phyloP scores from a whole-genome alignment of 108 stramenopile genomes.

The Nitzschia sp. region DNA sequence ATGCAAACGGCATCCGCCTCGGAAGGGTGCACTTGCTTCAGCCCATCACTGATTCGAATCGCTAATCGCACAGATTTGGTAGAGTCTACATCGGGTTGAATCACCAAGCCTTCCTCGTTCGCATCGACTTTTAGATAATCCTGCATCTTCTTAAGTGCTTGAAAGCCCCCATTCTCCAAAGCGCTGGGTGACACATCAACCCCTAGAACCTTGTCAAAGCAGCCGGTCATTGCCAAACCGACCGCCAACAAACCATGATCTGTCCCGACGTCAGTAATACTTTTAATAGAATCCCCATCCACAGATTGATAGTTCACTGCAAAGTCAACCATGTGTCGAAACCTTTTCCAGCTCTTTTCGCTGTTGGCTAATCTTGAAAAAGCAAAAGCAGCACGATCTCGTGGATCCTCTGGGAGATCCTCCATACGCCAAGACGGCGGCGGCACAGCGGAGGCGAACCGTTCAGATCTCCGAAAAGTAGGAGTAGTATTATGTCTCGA shows the following conservation, averaged over 20 bases:
- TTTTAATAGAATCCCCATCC: background rate
- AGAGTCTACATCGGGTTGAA: background rate
- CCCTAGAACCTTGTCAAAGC: slow-evolving; percentile 62
- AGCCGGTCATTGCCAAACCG: slow-evolving; percentile 61
- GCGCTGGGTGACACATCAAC: slow-evolving; percentile 70
- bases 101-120: background rate
- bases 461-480: no score
- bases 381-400: slow-evolving; percentile 15
- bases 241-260: slow-evolving; percentile 80
- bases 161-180: slow-evolving; percentile 50
- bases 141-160: slow-evolving; percentile 17
- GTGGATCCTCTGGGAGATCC: background rate
- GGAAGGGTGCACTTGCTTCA: slow-evolving; percentile 46
- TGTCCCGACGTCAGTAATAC: slow-evolving; percentile 76
- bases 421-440: no score
- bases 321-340: slow-evolving; percentile 41
- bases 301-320: background rate
- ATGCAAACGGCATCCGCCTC: slow-evolving; percentile 77
- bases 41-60: slow-evolving; percentile 72
- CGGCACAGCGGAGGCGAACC: no score
- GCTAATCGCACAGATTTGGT: slow-evolving; percentile 43
- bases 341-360: slow-evolving; percentile 33
- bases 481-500: no score
- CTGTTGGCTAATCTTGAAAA: slow-evolving; percentile 19
- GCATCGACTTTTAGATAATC: background rate